Evolutionary conservation across 192 early-diverging fungal genomes (phyloP).

Genomic region (Gryganskiella cystojenkinii): DNA sequence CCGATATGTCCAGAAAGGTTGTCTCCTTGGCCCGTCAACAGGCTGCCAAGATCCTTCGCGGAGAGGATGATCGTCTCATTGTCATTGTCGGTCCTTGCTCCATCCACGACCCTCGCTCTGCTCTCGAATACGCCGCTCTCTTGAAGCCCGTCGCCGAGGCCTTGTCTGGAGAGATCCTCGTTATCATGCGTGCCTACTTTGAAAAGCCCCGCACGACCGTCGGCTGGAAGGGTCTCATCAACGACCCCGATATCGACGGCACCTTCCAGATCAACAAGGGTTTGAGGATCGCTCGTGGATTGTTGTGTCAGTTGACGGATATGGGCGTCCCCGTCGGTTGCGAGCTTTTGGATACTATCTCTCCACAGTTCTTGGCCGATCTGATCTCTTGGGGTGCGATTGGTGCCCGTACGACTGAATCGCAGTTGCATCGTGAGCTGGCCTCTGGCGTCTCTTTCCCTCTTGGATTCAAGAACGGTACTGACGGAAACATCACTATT

Average conservation of each 20-base stretch:
- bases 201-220: constrained; percentile 98
- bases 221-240: constrained; percentile 90
- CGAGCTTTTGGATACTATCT: constrained; percentile 95
- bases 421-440: constrained; percentile 94
- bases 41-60: constrained; percentile 78
- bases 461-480: constrained; percentile 99
- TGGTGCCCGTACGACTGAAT: constrained; percentile 96
- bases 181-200: constrained; percentile 98
- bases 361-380: constrained; percentile 95
- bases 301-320: constrained; percentile 84
- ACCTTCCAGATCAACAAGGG: constrained; percentile 98
- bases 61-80: constrained; percentile 88
- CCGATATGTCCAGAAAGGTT: constrained; percentile 50
- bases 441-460: constrained; percentile 95
- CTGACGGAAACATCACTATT: constrained; percentile 87
- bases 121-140: constrained; percentile 81
- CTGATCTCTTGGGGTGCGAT: constrained; percentile 97
- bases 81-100: constrained; percentile 96
- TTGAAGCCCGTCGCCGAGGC: constrained; percentile 61
- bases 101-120: constrained; percentile 92
- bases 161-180: constrained; percentile 79
- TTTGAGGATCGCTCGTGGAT: constrained; percentile 82
- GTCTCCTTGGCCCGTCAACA: constrained; percentile 65
- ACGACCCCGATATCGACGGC: constrained; percentile 80
- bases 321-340: constrained; percentile 87